Percentiles rank a stretch among this genome's conserved stretches.
Evolutionary conservation across 371 early-diverging fungal genomes (phyloP).

Genomic region (Mortierella sp.): DNA sequence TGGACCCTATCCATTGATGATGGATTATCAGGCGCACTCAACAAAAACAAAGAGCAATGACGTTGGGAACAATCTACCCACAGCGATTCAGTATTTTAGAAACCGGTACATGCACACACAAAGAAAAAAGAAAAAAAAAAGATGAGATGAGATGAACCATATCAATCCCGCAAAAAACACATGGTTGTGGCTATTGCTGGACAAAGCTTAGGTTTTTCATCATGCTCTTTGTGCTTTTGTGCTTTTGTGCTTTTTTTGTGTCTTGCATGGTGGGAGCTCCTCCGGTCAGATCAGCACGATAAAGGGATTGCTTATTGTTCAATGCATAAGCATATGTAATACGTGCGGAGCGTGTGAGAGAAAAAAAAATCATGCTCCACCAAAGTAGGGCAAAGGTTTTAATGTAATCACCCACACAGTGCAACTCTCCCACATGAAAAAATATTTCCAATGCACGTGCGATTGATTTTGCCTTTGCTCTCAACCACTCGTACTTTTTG

Average conservation of each 20-base stretch:
- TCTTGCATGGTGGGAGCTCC: background rate
- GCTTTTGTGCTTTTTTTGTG: background rate
- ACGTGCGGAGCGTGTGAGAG: background rate
- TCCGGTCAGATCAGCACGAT: conserved; percentile 12
- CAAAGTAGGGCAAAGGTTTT: background rate
- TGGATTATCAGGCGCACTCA: no score
- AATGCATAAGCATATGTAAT: conserved; percentile 2
- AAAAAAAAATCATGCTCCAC: conserved; percentile 3
- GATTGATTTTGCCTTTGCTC: background rate
- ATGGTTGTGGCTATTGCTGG: background rate
- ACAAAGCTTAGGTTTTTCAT: background rate
- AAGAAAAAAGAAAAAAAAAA: background rate
- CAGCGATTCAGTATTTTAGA: background rate
- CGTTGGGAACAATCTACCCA: conserved; percentile 7
- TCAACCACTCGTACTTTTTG: background rate
- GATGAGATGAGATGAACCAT: conserved; percentile 25
- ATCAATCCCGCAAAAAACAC: background rate
- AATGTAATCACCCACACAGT: background rate
- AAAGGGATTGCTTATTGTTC: no score
- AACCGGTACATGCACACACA: background rate
- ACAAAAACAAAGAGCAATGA: background rate
- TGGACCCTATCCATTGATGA: background rate
- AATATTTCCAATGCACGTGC: conserved; percentile 3
- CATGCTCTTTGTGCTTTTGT: background rate
- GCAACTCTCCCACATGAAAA: conserved; percentile 15